These are phyloP conservation scores for Chaetomidium leptoderma DNA, from an alignment of 495 filamentous ascomycete species.

Conservation along the genomic window DNA sequence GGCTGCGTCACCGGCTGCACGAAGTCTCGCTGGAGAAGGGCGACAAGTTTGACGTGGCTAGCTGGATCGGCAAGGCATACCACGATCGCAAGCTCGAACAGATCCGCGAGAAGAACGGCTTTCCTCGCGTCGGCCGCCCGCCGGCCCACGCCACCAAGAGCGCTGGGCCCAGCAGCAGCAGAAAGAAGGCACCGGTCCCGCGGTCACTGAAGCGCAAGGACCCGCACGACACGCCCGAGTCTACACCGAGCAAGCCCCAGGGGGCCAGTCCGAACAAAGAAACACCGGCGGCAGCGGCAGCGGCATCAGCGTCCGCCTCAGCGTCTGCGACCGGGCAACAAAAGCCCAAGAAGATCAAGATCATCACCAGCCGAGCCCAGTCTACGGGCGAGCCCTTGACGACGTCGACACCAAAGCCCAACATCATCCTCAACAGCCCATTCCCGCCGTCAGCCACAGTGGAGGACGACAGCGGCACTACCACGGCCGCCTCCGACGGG, in stretches of 20 bases:
- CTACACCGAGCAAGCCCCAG: slow-evolving; percentile 11
- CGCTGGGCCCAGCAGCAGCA: background rate
- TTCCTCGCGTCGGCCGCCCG: slow-evolving; percentile 46
- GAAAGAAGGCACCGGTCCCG: background rate
- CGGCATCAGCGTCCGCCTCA: background rate
- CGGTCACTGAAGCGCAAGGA: slow-evolving; percentile 26
- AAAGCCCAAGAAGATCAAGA: slow-evolving; percentile 5
- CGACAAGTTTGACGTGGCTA: slow-evolving; percentile 41
- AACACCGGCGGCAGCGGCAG: background rate
- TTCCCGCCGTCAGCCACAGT: background rate
- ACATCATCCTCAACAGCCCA: slow-evolving; percentile 8
- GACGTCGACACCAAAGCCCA: background rate
- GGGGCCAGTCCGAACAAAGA: background rate
- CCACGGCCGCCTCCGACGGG: too few relatives aligned
- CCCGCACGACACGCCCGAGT: slow-evolving; percentile 19
- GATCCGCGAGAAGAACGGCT: slow-evolving; percentile 42
- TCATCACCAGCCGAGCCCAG: slow-evolving; percentile 6
- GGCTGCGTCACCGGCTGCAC: slow-evolving; percentile 46
- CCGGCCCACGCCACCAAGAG: slow-evolving; percentile 31
- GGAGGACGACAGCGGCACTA: too few relatives aligned
- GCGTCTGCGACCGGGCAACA: background rate
- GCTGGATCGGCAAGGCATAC: slow-evolving; percentile 40
- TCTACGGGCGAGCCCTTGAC: background rate
- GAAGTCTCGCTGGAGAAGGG: slow-evolving; percentile 36
- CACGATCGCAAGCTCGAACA: slow-evolving; percentile 41